Conservation (phyloP, 2,329 filamentous ascomycete species). For the Penicillium sp. region DNA sequence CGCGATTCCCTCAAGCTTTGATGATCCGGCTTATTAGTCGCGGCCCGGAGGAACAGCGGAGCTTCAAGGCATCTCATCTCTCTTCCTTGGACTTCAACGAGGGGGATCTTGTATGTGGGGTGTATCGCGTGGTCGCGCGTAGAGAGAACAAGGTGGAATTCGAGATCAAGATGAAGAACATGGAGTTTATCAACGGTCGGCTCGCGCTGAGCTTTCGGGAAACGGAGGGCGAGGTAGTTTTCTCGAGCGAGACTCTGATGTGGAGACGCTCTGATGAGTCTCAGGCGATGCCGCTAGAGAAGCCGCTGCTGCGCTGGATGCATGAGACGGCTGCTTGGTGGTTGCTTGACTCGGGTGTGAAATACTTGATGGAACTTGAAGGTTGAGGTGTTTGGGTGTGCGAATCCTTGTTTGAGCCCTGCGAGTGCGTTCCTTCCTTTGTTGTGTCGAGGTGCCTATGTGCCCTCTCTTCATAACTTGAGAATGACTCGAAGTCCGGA, state of each 20-base stretch:
- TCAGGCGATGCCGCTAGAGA: conserved; percentile 34
- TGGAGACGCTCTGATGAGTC: conserved; percentile 28
- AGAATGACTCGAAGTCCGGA: not conserved
- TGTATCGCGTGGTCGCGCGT: conserved; percentile 33
- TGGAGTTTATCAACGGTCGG: conserved; percentile 25
- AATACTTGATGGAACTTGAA: conserved; percentile 32
- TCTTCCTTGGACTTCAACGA: conserved; percentile 29
- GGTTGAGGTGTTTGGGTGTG: not conserved
- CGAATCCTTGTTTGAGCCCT: not conserved
- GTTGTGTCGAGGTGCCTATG: not conserved
- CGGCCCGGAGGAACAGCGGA: conserved; percentile 18
- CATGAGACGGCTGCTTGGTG: conserved; percentile 41
- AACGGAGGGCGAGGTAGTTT: conserved; percentile 21
- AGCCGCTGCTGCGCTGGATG: conserved; percentile 29
- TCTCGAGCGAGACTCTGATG: conserved; percentile 35
- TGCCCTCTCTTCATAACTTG: not conserved
- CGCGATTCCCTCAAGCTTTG: conserved; percentile 37
- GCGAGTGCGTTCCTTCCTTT: not conserved
- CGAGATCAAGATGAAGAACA: conserved; percentile 25
- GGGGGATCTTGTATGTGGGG: conserved; percentile 37
- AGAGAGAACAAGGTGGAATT: conserved; percentile 34
- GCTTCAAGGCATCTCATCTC: conserved; percentile 31
- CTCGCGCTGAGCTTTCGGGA: conserved; percentile 29
- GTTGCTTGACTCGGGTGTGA: conserved; percentile 38
- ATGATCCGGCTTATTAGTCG: conserved; percentile 27